Base-by-base conservation (phyloP, 106 monocot species). In the Platanthera zijinensis region DNA sequence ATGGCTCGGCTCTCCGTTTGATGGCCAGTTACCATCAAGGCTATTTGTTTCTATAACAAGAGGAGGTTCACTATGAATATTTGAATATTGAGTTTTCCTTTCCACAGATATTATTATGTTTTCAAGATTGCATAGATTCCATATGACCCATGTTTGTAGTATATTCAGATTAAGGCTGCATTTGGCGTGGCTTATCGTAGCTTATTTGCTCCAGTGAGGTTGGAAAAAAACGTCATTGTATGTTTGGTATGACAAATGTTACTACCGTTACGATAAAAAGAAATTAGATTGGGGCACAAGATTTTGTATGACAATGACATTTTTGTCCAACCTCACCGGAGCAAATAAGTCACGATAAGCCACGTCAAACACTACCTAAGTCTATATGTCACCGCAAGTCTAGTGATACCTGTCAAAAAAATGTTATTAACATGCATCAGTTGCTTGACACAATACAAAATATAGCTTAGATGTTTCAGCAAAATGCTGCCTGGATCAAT, bases 21-120 rank as follows among this genome's bases (percentile, higher is more conserved):
- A 32, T 32, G 32, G 32, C 32, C 32, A 32, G 32, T 32, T 32
- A 32, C 32, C 2, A 32, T 32, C 32, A 32, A 86, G 81, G 30
- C 52, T 83, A 51, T 82, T 83, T 76, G 80, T 15, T 77, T 84
- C 85, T 1, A 84, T 77, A 56, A 72, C 18, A 74, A 90, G 90
- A 32, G 95, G 90, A 39, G 90, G 84, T 81, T 92, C 95, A 75
- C 88, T 85, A 63, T 86, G 83, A 80, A 92, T 92, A 72, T 62
- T 72, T 30, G 80, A 83, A 69, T 95, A 95, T 64, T 90, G 92
- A 49, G 92, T 75, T 82, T 92, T 92, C 73, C 92, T 84, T 76
- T 95, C 95, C 4, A 92, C 89, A 14, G 92, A 95, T 76, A 95
- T 86, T 10, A 95, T 92, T 50, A 83, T 79, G 61, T 90, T 95